Conservation (phyloP, 495 filamentous ascomycete species). For the Penicillium manginii region DNA sequence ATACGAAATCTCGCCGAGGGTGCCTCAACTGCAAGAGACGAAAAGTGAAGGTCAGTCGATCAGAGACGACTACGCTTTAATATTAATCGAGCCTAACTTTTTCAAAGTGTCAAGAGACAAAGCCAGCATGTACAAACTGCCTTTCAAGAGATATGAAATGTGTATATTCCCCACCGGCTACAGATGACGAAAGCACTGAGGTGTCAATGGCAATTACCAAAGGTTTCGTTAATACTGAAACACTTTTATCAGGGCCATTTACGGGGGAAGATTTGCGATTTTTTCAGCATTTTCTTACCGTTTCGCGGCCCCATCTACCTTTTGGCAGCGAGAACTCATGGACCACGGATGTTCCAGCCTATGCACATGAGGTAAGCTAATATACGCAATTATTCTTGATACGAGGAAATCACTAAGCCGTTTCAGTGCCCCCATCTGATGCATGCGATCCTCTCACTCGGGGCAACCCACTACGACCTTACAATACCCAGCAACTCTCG, state of each 20-base stretch:
- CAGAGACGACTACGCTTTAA: not conserved
- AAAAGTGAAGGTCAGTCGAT: slow-evolving; percentile 53
- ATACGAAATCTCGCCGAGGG: slow-evolving; percentile 65
- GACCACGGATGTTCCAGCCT: not conserved
- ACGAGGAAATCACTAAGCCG: not conserved
- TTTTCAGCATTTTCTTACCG: not conserved
- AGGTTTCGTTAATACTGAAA: not conserved
- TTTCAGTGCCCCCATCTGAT: not conserved
- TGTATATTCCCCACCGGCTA: not conserved
- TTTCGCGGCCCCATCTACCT: not conserved
- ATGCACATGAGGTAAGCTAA: not conserved
- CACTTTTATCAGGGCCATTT: not conserved
- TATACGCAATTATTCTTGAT: not conserved
- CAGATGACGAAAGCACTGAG: not conserved
- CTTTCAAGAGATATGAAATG: not conserved
- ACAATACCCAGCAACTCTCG: not conserved
- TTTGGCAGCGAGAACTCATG: not conserved
- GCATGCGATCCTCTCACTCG: not conserved
- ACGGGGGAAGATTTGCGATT: not conserved
- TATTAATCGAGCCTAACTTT: slow-evolving; percentile 65
- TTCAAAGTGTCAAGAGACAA: slow-evolving; percentile 59
- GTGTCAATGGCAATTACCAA: not conserved
- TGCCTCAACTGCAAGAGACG: slow-evolving; percentile 68
- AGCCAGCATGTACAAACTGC: slow-evolving; percentile 40
- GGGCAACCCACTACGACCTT: not conserved